Evolutionary conservation across 345 rosid genomes (phyloP), one percentile per base, ranked within the genome.

Genomic region (Melaleuca alternifolia): DNA sequence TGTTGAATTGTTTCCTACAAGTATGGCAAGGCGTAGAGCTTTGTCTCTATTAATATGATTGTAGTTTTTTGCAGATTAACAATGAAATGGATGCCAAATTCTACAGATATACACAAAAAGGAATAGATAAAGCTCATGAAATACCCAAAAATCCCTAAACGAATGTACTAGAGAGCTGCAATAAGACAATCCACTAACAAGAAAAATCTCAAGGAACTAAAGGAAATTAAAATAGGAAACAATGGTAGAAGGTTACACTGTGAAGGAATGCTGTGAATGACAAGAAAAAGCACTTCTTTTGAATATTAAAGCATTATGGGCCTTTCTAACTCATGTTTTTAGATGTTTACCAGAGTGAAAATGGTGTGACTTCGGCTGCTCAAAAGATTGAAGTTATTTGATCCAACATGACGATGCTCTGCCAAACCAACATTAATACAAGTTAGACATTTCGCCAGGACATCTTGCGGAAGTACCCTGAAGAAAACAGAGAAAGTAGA

Each of bases 331-430:
- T 71, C 79, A 71, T 13, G 13, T 71, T 9, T 20, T 33, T 65
- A 87, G 88, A 84, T 50, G 84, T 88, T 87, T 95, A 95, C 99
- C 97, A 98, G 90, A 26, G 99, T 96, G 87, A 98, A 98, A 88
- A 98, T 94, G 62, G 99, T 98, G 93, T 98, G 99, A 92, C 99
- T 98, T 92, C 99, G 93, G 93, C 99, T 98, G 85, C 99, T 98
- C 85, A 96, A 86, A 83, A 98, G 93, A 91, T 98, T 98, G 91
- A 95, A 98, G 90, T 98, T 98, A 93, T 98, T 98, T 85, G 99
- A 98, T 87, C 99, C 99, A 91, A 98, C 99, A 85, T 98, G 99
- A 85, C 99, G 99, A 92, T 98, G 99, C 86, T 98, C 99, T 98
- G 95, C 48, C 79, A 33, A 33, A 71, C 46, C 79, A 71, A 71